phyloP scores from a whole-genome alignment of 2,329 filamentous ascomycete species.

The Epichloe brachyelytri region DNA sequence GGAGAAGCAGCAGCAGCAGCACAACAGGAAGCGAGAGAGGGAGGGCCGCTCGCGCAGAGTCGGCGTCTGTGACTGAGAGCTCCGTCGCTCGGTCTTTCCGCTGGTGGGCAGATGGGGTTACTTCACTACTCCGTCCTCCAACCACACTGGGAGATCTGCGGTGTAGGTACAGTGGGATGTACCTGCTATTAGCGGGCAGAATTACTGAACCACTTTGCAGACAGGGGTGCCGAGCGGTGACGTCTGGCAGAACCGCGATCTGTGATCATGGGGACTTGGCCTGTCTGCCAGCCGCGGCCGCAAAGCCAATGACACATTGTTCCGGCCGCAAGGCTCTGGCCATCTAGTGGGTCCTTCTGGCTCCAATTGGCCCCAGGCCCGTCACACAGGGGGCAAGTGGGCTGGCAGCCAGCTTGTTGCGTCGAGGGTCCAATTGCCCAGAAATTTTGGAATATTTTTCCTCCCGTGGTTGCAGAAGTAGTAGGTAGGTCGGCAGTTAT shows the following conservation, averaged over 20 bases:
- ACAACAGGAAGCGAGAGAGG: not conserved
- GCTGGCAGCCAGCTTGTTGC: not conserved
- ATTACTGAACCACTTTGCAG: not conserved
- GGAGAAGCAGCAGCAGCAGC: slow-evolving; percentile 1
- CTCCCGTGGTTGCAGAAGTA: not conserved
- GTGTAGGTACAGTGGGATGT: not conserved
- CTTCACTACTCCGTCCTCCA: not conserved
- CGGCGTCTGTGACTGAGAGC: slow-evolving; percentile 6
- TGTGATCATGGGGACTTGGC: slow-evolving; percentile 10
- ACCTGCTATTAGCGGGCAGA: not conserved
- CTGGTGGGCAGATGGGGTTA: not conserved
- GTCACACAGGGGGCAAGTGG: not conserved
- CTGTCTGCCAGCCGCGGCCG: slow-evolving; percentile 10
- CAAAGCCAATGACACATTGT: slow-evolving; percentile 20
- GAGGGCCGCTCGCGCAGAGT: slow-evolving; percentile 5
- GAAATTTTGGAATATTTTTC: slow-evolving; percentile 4
- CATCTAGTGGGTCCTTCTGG: not conserved
- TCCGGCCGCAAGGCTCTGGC: slow-evolving; percentile 13
- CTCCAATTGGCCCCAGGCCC: not conserved
- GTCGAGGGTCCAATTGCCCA: not conserved
- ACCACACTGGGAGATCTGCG: not conserved
- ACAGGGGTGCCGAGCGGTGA: slow-evolving; percentile 14
- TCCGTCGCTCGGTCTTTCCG: slow-evolving; percentile 5
- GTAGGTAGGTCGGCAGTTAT: not conserved
- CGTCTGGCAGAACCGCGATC: slow-evolving; percentile 16